Base-by-base conservation (phyloP, 208 protist genomes). In the Borovskyia barvae region DNA sequence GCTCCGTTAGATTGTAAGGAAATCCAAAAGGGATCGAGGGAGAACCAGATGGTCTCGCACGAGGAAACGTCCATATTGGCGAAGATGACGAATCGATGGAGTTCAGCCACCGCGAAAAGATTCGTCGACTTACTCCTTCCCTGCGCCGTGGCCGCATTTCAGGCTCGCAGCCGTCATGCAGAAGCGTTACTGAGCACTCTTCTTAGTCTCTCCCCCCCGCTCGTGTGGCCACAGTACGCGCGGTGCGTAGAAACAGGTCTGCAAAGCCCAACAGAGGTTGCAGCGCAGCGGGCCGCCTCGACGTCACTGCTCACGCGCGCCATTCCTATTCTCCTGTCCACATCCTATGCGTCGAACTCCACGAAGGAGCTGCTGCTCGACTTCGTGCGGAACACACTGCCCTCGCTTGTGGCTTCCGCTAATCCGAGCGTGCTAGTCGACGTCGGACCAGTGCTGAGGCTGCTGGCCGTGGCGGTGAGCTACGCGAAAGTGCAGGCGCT, bases 51-150 rank as follows among this genome's bases (percentile, higher is more conserved):
- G n/a, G n/a, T n/a, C n/a, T n/a, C n/a, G n/a, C n/a, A n/a, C n/a
- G n/a, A n/a, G n/a, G n/a, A n/a, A n/a, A n/a, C n/a, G n/a, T n/a
- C n/a, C n/a, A n/a, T n/a, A n/a, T n/a, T n/a, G n/a, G n/a, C n/a
- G n/a, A n/a, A n/a, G n/a, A n/a, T n/a, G n/a, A n/a, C n/a, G n/a
- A n/a, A n/a, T n/a, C n/a, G n/a, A n/a, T 90, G 83, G 83, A 59
- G 66, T 5, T 20, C 32, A 3, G 49, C 67, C 4, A 78, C 83
- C 3, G 53, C 72, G n/a, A 62, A 82, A 30, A 49, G 48, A 36
- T 80, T 90, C 24, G 80, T 83, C 7, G 50, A 59, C 8, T 71
- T 90, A 32, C 54, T 87, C 8, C 49, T 72, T 7, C 83, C 79
- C 5, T 48, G 69, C 2, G 36, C 80, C 12, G 54, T 85, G 33